A percentile compares a stretch with the other conserved stretches of the same genome.
These are phyloP conservation scores for Adansonia madagascariensis DNA, from an alignment of 441 rosid genomes.

Conservation along the genomic window DNA sequence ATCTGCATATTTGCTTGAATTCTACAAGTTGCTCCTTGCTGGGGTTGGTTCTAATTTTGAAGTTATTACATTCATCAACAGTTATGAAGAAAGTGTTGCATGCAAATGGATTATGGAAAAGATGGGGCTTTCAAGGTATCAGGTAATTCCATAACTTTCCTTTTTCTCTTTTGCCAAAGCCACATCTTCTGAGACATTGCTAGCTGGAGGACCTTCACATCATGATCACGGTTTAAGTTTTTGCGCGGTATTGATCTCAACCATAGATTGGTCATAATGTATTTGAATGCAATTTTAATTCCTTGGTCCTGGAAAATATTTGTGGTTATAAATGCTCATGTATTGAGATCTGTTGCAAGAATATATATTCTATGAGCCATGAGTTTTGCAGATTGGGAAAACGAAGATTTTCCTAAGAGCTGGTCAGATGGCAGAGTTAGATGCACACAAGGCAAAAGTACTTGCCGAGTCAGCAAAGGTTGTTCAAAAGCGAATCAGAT, in stretches of 20 bases:
- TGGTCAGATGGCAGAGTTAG: slow-evolving; percentile 85
- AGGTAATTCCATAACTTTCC: slow-evolving; percentile 48
- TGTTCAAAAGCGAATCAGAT: slow-evolving; percentile 61
- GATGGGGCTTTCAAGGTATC: slow-evolving; percentile 63
- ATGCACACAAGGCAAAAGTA: slow-evolving; percentile 58
- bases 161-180: slow-evolving; percentile 7
- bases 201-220: background rate
- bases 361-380: slow-evolving; percentile 25
- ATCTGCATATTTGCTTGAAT: slow-evolving; percentile 16
- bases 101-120: slow-evolving; percentile 81
- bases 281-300: slow-evolving; percentile 11
- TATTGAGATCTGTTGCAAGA: slow-evolving; percentile 6
- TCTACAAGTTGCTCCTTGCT: slow-evolving; percentile 30
- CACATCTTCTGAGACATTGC: slow-evolving; percentile 2
- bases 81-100: slow-evolving; percentile 71
- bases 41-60: slow-evolving; percentile 25
- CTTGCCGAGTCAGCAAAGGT: slow-evolving; percentile 62
- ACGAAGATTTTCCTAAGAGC: slow-evolving; percentile 79
- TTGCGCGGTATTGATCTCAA: background rate
- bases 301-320: slow-evolving; percentile 19
- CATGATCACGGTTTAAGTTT: slow-evolving; percentile 12
- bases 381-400: slow-evolving; percentile 72
- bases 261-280: background rate
- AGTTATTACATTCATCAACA: slow-evolving; percentile 36
- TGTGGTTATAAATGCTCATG: slow-evolving; percentile 8